Conservation (phyloP, 78 protist genomes). For the Salpingoeca rosetta region DNA sequence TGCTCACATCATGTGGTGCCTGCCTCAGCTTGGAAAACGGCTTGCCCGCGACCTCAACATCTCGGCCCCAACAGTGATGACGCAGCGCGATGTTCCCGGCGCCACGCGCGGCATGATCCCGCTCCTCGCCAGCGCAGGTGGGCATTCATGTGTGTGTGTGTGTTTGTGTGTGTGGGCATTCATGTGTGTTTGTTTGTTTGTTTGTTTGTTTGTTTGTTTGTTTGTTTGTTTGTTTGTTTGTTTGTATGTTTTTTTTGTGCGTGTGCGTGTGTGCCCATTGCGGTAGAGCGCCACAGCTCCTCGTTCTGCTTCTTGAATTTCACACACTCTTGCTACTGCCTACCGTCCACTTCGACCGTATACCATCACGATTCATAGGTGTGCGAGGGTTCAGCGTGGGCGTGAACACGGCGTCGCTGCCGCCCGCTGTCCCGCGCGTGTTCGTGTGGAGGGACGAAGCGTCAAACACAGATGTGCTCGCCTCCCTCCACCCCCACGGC, state of each 20-base stretch:
- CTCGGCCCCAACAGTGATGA: not conserved
- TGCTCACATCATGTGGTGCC: too few relatives aligned
- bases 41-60: not conserved
- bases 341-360: too few relatives aligned
- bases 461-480: not conserved
- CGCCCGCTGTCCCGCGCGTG: not conserved
- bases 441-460: not conserved
- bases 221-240: too few relatives aligned
- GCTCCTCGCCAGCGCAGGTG: not conserved
- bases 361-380: not conserved
- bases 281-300: too few relatives aligned
- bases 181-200: too few relatives aligned
- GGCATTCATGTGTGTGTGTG: too few relatives aligned
- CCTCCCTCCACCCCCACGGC: not conserved
- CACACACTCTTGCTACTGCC: too few relatives aligned
- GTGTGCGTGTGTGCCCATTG: too few relatives aligned
- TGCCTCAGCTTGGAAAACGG: not conserved
- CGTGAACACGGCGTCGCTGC: not conserved
- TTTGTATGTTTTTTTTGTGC: too few relatives aligned
- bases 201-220: too few relatives aligned
- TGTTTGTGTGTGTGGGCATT: too few relatives aligned
- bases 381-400: not conserved
- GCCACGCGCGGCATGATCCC: not conserved
- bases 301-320: too few relatives aligned
- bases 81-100: not conserved